A percentile compares a stretch with the other conserved stretches of the same genome.
Evolutionary conservation across 257 asterid genomes (phyloP).

Genomic region (Nicotiana tabacum): DNA sequence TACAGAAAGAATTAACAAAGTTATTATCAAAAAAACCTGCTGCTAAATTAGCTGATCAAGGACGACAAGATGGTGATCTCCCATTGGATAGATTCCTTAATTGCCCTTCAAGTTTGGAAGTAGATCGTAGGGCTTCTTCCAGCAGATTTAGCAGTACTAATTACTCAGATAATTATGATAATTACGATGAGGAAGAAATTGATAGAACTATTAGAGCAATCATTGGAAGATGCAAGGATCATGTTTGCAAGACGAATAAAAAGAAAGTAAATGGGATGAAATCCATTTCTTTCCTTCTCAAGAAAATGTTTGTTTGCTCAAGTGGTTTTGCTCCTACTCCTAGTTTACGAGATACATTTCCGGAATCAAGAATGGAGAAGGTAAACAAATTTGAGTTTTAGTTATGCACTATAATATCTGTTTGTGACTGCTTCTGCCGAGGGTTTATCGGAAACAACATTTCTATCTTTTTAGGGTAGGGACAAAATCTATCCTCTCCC

Average conservation of each 20-base stretch:
- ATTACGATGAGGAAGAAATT: slow-evolving; percentile 68
- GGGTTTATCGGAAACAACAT: no score
- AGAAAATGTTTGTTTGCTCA: slow-evolving; percentile 77
- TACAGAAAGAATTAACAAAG: slow-evolving; percentile 58
- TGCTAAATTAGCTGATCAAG: slow-evolving; percentile 18
- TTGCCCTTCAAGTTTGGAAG: slow-evolving; percentile 91
- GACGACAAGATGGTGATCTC: slow-evolving; percentile 31
- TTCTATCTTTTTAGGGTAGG: no score
- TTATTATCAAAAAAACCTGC: slow-evolving; percentile 50
- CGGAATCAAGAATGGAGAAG: slow-evolving; percentile 96
- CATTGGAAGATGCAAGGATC: slow-evolving; percentile 75
- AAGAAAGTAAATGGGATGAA: slow-evolving; percentile 52
- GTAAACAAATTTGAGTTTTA: slow-evolving; percentile 18
- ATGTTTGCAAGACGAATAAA: slow-evolving; percentile 54
- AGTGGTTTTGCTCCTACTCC: slow-evolving; percentile 65
- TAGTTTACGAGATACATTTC: slow-evolving; percentile 60
- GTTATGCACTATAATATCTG: background rate
- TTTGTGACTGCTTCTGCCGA: no score
- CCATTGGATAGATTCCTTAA: slow-evolving; percentile 87
- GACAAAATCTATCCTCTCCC: no score
- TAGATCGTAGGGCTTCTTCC: slow-evolving; percentile 49
- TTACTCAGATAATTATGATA: slow-evolving; percentile 37
- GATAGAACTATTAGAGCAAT: slow-evolving; percentile 83
- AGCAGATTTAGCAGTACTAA: slow-evolving; percentile 39
- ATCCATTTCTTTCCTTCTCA: slow-evolving; percentile 67